Evolutionary conservation across 805 yeast genomes (phyloP), one percentile per base, ranked within the genome.

Genomic region (Candida xyloterini): DNA sequence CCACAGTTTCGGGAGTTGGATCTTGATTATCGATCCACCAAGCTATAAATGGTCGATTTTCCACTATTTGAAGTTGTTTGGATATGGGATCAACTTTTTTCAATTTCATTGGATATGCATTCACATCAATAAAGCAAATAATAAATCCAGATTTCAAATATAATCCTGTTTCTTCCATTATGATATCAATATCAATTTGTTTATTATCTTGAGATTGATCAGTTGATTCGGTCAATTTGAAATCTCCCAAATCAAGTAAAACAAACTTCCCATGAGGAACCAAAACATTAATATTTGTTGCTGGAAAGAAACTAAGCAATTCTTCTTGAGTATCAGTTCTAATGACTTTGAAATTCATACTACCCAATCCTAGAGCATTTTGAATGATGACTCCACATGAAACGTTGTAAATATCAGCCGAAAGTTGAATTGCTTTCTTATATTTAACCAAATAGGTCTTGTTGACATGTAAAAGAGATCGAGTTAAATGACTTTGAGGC

Each of bases 151-250:
- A 66, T 53, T 79, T 80, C 16, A 74, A 46, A 44, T 69, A 72
- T 16, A 73, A 53, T 0, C 84, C 84, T 4, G 73, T 66, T 47
- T 79, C 85, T 45, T 77, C 82, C 71, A 79, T 69, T 0, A 63
- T 56, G 25, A 77, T 55, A 29, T 70, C 69, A 9, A 74, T 62
- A 38, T 61, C 61, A 6, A 56, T 44, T n/a, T 66, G 47, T 22
- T 62, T 59, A 21, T 59, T 55, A 1, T 29, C 35, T 5, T 23
- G 10, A 4, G 18, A n/a, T 16, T 21, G 23, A 6, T 14, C 4
- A 9, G 23, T 15, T 3, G 34, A 26, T 4, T 32, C 9, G 9
- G 30, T 11, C 16, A 75, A 56, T 2, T 41, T 43, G 47, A 80
- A 76, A 32, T 65, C 67, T 0, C 82, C 84, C 20, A 78, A 49